Base-by-base conservation (phyloP, 495 filamentous ascomycete species). In the Penicillium turbatum region DNA sequence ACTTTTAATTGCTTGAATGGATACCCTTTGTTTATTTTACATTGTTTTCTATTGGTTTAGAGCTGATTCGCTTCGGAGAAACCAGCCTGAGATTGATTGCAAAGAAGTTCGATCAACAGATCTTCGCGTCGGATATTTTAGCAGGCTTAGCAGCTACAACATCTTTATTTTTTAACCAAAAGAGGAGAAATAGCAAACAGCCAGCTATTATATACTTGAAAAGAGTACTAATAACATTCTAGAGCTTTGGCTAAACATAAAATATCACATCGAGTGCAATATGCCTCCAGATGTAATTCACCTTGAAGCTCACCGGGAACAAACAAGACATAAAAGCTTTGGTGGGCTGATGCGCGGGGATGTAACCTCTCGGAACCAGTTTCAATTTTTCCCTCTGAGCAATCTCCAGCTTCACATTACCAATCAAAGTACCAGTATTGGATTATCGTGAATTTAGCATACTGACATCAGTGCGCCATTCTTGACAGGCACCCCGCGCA, bases 1-100 rank as follows among this genome's bases (percentile, higher is more conserved):
- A 84, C 27, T 73, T 73, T 41, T 75, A 56, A 48, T 45, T 54
- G 45, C 17, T 48, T 46, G 54, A 36, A 38, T 46, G 40, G 37
- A 59, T 55, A 59, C 54, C 59, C 55, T 53, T 34, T 47, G 27
- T 15, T 44, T 47, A 45, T 34, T 44, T 32, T 50, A n/a, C 4
- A 10, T 48, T 15, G 7, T 10, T 39, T 30, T 0, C 21, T 35
- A 43, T 51, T 51, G 49, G 49, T 21, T 27, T 6, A 24, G n/a
- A 19, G 45, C 21, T 21, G 7, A 27, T 26, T 15, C 29, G 27
- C 27, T 26, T 30, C 26, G 26, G 42, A 45, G 10, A 26, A 38
- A 39, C n/a, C 2, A 6, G 6, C 16, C 12, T 29, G 7, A 6
- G 6, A 26, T 7, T 29, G 8, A 21, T 37, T 48, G 13, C 34